These are phyloP conservation scores for Quercus dentata DNA, from an alignment of 306 rosid genomes.

Conservation along the genomic window DNA sequence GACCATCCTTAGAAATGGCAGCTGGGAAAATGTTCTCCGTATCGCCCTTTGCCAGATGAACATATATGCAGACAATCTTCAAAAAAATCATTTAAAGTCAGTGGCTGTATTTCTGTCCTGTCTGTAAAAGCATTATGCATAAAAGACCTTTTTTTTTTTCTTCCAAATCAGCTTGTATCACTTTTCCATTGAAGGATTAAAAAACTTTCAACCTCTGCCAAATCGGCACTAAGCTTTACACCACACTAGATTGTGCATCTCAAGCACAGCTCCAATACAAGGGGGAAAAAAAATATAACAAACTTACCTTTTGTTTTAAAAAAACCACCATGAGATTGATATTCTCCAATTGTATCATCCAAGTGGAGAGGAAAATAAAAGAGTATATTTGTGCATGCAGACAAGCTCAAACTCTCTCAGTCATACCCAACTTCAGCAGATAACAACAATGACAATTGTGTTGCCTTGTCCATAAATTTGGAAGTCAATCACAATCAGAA, in stretches of 20 bases:
- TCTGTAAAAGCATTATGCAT: background rate
- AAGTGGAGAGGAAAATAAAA: background rate
- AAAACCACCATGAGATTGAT: background rate
- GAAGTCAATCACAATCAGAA: background rate
- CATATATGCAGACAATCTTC: slow-evolving; percentile 86
- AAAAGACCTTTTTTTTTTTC: background rate
- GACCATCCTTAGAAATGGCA: slow-evolving; percentile 95
- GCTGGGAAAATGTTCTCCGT: slow-evolving; percentile 70
- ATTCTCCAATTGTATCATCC: background rate
- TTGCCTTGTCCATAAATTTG: background rate
- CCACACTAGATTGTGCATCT: background rate
- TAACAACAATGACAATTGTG: background rate
- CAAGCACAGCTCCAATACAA: background rate
- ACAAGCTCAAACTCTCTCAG: background rate
- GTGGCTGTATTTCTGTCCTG: background rate
- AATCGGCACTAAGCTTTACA: background rate
- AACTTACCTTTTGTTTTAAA: background rate
- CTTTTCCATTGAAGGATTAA: background rate
- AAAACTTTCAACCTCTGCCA: background rate
- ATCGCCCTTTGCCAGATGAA: slow-evolving; percentile 92
- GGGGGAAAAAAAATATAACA: background rate
- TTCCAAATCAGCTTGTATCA: background rate
- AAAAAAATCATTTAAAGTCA: slow-evolving; percentile 4
- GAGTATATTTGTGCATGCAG: background rate
- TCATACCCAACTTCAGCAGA: background rate